Base-by-base conservation (phyloP, 306 rosid species). In the Bauhinia variegata region DNA sequence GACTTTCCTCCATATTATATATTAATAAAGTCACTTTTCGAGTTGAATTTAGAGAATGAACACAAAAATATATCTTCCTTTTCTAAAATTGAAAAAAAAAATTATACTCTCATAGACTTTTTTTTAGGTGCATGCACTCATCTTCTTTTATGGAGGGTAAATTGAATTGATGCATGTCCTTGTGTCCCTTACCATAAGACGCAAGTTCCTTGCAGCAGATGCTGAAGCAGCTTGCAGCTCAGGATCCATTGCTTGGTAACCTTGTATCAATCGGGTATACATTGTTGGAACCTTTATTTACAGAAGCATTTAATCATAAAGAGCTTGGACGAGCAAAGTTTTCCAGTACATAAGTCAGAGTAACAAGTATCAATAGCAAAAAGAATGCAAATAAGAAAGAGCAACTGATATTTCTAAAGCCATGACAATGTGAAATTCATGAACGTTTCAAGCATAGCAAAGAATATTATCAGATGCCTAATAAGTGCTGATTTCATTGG, bases 201-300 rank as follows among this genome's bases (percentile, higher is more conserved):
- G 91, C 85, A 93, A 76, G 85, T 93, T 87, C 79, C 74, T 80
- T 70, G 96, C 91, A 23, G 96, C 97, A 74, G 78, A 73, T 48
- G 96, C 97, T 54, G 96, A 89, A 70, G 79, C 60, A 7, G 66
- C 78, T 84, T 88, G 83, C 38, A 83, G 86, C 81, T 89, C 84
- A 5, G 84, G 80, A 72, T 88, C 88, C 97, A 93, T 93, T 32
- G 89, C 87, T 64, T 75, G 86, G 71, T 84, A 83, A 73, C 96
- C 96, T 86, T 93, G 98, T 78, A 93, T 80, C 70, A 89, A 63
- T 68, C 97, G 84, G 65, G 91, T 43, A 51, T 89, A 93, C 76
- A 89, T 89, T 31, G 98, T 93, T 23, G 97, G 98, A 72, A 93
- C 98, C 98, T 93, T 70, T 68, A 78, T 60, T 44, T 33, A 77